Percentiles rank a stretch among this genome's conserved stretches.
Conservation (phyloP, 73 alveolate genomes). For the Paramecium primaurelia region DNA sequence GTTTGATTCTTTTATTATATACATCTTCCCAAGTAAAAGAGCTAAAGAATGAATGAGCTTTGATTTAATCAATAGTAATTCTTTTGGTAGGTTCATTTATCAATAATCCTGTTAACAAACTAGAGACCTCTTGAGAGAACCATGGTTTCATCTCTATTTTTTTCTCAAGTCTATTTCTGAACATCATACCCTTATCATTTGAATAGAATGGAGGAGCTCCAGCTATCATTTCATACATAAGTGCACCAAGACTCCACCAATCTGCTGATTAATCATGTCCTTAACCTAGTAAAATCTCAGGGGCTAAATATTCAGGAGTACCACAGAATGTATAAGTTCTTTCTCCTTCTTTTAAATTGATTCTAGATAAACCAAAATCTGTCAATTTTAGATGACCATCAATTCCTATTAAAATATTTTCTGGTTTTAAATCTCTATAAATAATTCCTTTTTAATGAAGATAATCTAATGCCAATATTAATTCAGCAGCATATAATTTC, state of each 20-base stretch:
- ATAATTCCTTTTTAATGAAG: conserved; percentile 71
- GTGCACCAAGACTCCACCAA: conserved; percentile 75
- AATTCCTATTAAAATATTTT: conserved; percentile 72
- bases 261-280: conserved; percentile 52
- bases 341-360: conserved; percentile 73
- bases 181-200: conserved; percentile 72
- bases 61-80: conserved; percentile 46
- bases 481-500: conserved; percentile 60
- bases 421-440: conserved; percentile 88
- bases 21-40: conserved; percentile 54
- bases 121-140: conserved; percentile 46
- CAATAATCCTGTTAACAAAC: conserved; percentile 25
- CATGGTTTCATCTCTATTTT: conserved; percentile 65
- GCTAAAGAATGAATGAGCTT: conserved; percentile 23
- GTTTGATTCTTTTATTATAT: neutral
- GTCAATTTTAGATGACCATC: conserved; percentile 82
- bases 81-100: conserved; percentile 51
- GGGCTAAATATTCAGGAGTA: conserved; percentile 79
- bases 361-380: conserved; percentile 89
- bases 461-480: conserved; percentile 69
- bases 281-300: conserved; percentile 66
- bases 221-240: conserved; percentile 84
- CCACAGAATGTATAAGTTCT: conserved; percentile 75
- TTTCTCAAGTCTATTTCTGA: conserved; percentile 66
- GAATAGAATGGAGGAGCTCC: conserved; percentile 91